Evolutionary conservation across 2,329 filamentous ascomycete genomes (phyloP).

Genomic region (Trichoderma sp.): DNA sequence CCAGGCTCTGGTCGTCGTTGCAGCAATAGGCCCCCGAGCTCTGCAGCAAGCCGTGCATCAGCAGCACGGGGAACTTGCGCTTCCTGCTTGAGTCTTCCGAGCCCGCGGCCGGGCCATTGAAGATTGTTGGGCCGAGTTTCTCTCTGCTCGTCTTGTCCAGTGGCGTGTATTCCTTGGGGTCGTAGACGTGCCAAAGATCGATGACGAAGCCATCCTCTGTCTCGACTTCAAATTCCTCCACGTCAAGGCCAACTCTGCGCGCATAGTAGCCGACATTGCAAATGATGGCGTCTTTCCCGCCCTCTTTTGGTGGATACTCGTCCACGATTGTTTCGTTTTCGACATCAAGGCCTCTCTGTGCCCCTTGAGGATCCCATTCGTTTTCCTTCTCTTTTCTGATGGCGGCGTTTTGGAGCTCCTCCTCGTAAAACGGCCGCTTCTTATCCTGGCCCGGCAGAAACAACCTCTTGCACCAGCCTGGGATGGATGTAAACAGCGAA

Average conservation of each 20-base stretch:
- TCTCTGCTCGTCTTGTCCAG: slow-evolving; percentile 52
- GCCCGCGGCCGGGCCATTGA: slow-evolving; percentile 47
- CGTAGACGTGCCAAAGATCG: slow-evolving; percentile 84
- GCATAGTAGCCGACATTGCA: slow-evolving; percentile 87
- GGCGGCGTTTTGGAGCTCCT: slow-evolving; percentile 65
- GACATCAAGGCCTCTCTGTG: slow-evolving; percentile 40
- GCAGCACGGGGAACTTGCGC: slow-evolving; percentile 76
- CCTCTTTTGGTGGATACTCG: slow-evolving; percentile 74
- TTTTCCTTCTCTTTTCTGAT: slow-evolving; percentile 59
- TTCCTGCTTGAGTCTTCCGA: slow-evolving; percentile 43
- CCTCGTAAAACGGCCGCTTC: slow-evolving; percentile 67
- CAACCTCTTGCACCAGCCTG: slow-evolving; percentile 49
- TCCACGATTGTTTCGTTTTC: slow-evolving; percentile 49
- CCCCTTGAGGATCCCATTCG: slow-evolving; percentile 60
- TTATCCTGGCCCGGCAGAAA: slow-evolving; percentile 62
- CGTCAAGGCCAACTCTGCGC: slow-evolving; percentile 79
- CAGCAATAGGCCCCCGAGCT: slow-evolving; percentile 85
- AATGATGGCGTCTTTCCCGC: slow-evolving; percentile 74
- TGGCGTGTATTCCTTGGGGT: slow-evolving; percentile 71
- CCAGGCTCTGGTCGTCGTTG: slow-evolving; percentile 85
- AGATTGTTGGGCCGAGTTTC: slow-evolving; percentile 61
- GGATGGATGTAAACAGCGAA: slow-evolving; percentile 68
- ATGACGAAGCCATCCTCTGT: slow-evolving; percentile 95
- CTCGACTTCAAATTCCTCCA: slow-evolving; percentile 80
- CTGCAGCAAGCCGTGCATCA: slow-evolving; percentile 88